Percentiles rank a stretch among this genome's conserved stretches.
Evolutionary conservation across 2,329 filamentous ascomycete species (phyloP).

Genomic region (Lachnellula cervina): DNA sequence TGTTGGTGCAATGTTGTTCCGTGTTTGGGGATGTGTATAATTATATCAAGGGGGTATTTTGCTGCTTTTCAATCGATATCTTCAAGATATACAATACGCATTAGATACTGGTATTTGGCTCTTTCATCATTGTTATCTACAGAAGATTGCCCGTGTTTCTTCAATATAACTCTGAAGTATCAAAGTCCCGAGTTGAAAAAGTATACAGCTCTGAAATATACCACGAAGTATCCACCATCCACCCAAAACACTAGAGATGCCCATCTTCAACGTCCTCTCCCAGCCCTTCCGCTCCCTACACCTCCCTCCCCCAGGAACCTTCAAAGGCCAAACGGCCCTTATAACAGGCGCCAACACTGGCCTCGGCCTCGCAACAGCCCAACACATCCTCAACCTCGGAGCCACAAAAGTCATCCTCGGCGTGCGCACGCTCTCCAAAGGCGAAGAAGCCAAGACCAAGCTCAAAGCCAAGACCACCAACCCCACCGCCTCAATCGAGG

Average conservation of each 20-base stretch:
- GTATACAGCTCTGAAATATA: too few species aligned
- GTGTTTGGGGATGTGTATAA: neutral
- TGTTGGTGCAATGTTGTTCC: neutral
- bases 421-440: slow-evolving; percentile 34
- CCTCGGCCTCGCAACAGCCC: slow-evolving; percentile 37
- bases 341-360: slow-evolving; percentile 41
- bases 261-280: neutral
- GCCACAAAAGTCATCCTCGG: slow-evolving; percentile 36
- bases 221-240: neutral
- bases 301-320: neutral
- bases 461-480: slow-evolving; percentile 16
- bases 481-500: slow-evolving; percentile 28
- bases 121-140: neutral
- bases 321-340: slow-evolving; percentile 7
- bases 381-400: slow-evolving; percentile 33
- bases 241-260: neutral
- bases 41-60: neutral
- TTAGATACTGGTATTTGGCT: neutral
- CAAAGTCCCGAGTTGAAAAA: too few species aligned
- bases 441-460: slow-evolving; percentile 27
- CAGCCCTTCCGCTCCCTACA: neutral
- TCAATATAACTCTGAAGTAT: neutral
- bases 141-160: neutral
- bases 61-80: neutral
- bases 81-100: neutral